Conservation (phyloP, 345 rosid genomes). For the Excoecaria cochinchinensis region DNA sequence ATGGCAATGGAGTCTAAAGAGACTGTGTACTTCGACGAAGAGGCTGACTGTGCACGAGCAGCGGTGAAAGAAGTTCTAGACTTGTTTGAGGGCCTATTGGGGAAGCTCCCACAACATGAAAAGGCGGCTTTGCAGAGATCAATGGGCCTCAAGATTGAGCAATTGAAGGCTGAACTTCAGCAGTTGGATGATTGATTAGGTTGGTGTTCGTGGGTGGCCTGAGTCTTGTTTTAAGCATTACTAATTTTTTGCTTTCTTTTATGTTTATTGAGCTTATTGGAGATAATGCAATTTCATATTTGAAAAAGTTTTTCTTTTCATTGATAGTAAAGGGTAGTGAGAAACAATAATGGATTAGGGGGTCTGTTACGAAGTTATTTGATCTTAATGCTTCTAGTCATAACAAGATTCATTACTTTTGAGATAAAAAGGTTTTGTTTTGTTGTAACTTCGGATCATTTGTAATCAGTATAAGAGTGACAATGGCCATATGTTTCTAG, state of each 20-base stretch:
- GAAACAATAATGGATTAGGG: slow-evolving; percentile 10
- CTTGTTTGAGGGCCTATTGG: slow-evolving; percentile 58
- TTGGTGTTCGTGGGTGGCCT: slow-evolving; percentile 9
- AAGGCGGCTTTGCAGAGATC: slow-evolving; percentile 70
- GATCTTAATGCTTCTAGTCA: background rate
- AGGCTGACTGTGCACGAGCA: slow-evolving; percentile 81
- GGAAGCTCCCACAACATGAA: slow-evolving; percentile 56
- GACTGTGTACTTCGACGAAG: slow-evolving; percentile 89
- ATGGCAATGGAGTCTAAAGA: slow-evolving; percentile 97
- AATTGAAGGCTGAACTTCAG: slow-evolving; percentile 81
- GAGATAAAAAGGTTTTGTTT: background rate
- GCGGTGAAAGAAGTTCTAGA: slow-evolving; percentile 70
- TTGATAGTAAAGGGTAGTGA: background rate
- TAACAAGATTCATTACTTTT: background rate
- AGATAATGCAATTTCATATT: slow-evolving; percentile 1
- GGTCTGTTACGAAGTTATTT: background rate
- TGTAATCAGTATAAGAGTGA: background rate
- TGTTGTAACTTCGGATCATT: background rate
- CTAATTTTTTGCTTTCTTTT: background rate
- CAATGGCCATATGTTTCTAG: background rate
- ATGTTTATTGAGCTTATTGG: background rate
- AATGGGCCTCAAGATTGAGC: slow-evolving; percentile 98
- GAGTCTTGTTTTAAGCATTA: background rate
- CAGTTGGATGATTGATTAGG: slow-evolving; percentile 74
- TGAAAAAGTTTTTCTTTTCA: background rate